Base-by-base conservation (phyloP, 2,329 filamentous ascomycete species). In the Fusarium pseudonygamai region DNA sequence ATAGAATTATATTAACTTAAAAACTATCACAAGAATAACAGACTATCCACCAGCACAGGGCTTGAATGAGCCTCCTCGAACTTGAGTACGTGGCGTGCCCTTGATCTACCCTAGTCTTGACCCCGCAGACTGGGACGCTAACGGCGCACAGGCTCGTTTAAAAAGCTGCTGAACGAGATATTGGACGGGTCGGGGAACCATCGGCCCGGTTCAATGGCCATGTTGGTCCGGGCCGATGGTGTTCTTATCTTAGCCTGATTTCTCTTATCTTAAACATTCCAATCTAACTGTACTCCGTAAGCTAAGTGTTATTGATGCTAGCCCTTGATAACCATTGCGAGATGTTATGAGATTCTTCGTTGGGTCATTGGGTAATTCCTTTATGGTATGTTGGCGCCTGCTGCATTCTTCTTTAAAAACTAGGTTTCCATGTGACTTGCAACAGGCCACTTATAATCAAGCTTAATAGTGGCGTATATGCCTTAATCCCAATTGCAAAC, bases 11-110 rank as follows among this genome's bases (percentile, higher is more conserved):
- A 43, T 18, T 7, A n/a, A n/a, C n/a, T n/a, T n/a, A 24, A 24
- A 18, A 2, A 24, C 18, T 3, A 43, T 6, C 1, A 43, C 2
- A 16, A 5, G 12, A 24, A 12, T 43, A 12, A 2, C 7, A 24
- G 15, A 7, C 15, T 43, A 24, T 24, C 14, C 16, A 43, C 9
- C n/a, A 24, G 14, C n/a, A 24, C 6, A 16, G 10, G 15, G 40
- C 40, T 43, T 7, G 15, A 43, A 43, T 43, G 10, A 43, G 14
- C 40, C 42, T 43, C n/a, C 10, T 43, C n/a, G 8, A 28, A 9
- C 4, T 46, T 28, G 13, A 24, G 26, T 15, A 22, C 6, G 18
- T 15, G 13, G 45, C 45, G 8, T 7, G 18, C 5, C 9, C 24
- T 46, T 10, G 12, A 9, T 13, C 8, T 46, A 28, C 45, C 45